These are phyloP conservation scores for Pleochaeta shiraiana DNA, from an alignment of 2,329 filamentous ascomycete genomes.

Conservation along the genomic window DNA sequence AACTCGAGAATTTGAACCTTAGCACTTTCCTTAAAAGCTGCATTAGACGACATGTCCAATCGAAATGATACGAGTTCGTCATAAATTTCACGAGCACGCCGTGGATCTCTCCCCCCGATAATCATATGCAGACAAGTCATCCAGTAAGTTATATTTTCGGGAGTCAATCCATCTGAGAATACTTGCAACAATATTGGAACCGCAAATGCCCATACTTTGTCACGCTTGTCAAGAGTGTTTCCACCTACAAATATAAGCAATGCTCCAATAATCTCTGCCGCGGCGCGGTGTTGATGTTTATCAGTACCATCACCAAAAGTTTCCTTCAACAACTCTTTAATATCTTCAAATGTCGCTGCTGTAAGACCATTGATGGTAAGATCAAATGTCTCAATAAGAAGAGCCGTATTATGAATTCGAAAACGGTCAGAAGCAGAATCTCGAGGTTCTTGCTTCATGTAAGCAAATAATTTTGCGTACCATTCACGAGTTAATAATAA, in stretches of 20 bases:
- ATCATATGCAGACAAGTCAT: constrained; percentile 80
- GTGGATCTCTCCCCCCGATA: constrained; percentile 72
- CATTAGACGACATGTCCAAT: constrained; percentile 84
- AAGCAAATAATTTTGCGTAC: constrained; percentile 75
- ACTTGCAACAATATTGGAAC: constrained; percentile 73
- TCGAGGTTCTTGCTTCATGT: constrained; percentile 87
- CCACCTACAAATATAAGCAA: constrained; percentile 65
- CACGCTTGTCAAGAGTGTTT: constrained; percentile 48
- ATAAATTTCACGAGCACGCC: constrained; percentile 67
- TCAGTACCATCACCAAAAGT: constrained; percentile 87
- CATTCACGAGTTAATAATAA: constrained; percentile 59
- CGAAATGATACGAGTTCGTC: constrained; percentile 68
- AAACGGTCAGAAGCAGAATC: constrained; percentile 69
- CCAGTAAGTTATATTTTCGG: constrained; percentile 91
- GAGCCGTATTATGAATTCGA: constrained; percentile 66
- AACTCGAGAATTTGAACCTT: constrained; percentile 87
- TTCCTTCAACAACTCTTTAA: constrained; percentile 55
- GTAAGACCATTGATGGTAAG: constrained; percentile 67
- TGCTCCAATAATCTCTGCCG: constrained; percentile 78
- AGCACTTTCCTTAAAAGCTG: constrained; percentile 95
- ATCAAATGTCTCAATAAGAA: constrained; percentile 78
- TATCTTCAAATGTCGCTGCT: constrained; percentile 60
- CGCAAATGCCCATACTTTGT: constrained; percentile 68
- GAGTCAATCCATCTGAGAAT: constrained; percentile 79
- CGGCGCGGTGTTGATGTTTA: constrained; percentile 93